Evolutionary conservation across 2,329 filamentous ascomycete genomes (phyloP), one percentile per base, ranked within the genome.

Genomic region (Chalaropsis thielavioides): DNA sequence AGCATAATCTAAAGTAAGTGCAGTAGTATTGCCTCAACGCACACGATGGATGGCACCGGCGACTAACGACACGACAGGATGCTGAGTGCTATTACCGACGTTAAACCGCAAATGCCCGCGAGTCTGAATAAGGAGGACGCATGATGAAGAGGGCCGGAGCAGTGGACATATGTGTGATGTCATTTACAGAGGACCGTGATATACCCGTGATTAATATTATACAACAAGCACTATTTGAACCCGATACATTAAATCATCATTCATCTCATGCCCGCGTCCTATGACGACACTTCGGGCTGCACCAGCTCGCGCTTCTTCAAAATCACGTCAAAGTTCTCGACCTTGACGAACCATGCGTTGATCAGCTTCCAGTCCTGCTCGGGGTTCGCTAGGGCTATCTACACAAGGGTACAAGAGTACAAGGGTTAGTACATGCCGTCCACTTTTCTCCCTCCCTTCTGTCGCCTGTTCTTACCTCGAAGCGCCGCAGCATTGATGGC

Each of bases 331-430:
- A 84, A 84, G 71, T 83, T 79, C 31, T 77, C 75, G 70, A 84
- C 83, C 72, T 83, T 82, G 62, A 85, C 80, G 67, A 85, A 85
- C 83, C 83, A 85, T 2, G 82, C 80, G 68, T 85, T 85, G 61
- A 81, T 77, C 22, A 83, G 73, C 69, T 78, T 77, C 82, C 83
- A 85, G 68, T 85, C 82, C 66, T 78, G 77, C 17, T 70, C 73
- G 0, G 81, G 80, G 70, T 83, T 77, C 63, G 35, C 62, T 5
- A 64, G 62, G 49, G 62, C 44, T 64, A 64, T 56, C 49, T 64
- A 8, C 5, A n/a, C 3, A 11, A 38, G 10, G 1, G 22, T 15
- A n/a, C n/a, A n/a, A n/a, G n/a, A n/a, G n/a, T 15, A 51, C 5
- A n/a, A 43, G 46, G 31, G 46, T 64, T 64, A 64, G 17, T 3